Evolutionary conservation across 345 rosid species (phyloP).

Genomic region (Brassica nigra): DNA sequence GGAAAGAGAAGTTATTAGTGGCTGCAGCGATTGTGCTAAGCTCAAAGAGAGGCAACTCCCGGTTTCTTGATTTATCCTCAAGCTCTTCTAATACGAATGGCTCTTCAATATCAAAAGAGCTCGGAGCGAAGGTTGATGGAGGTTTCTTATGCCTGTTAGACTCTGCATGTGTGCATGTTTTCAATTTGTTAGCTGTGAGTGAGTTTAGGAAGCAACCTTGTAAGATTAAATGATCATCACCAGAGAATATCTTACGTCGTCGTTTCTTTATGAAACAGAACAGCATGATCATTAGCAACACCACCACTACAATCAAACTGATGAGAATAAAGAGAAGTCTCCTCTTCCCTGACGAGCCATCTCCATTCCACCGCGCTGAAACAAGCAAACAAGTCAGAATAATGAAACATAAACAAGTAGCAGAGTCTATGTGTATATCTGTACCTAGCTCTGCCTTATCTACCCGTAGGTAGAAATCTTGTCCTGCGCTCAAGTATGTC

Average conservation of each 20-base stretch:
- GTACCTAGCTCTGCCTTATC: slow-evolving; percentile 59
- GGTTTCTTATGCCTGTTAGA: slow-evolving; percentile 22
- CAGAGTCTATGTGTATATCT: background rate
- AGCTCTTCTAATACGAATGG: slow-evolving; percentile 39
- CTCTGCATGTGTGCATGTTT: slow-evolving; percentile 29
- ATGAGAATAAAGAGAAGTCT: slow-evolving; percentile 27
- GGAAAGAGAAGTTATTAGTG: slow-evolving; percentile 52
- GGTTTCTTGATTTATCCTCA: slow-evolving; percentile 37
- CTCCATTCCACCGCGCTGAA: slow-evolving; percentile 41
- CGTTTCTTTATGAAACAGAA: slow-evolving; percentile 38
- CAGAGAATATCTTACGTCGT: slow-evolving; percentile 36
- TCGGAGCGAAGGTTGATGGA: slow-evolving; percentile 11
- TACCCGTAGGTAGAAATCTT: slow-evolving; percentile 53
- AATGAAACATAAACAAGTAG: slow-evolving; percentile 17
- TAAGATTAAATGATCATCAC: background rate
- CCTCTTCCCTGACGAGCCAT: slow-evolving; percentile 37
- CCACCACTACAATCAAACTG: slow-evolving; percentile 14
- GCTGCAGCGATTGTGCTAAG: slow-evolving; percentile 50
- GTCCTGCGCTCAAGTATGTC: slow-evolving; percentile 45
- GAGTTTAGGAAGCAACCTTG: slow-evolving; percentile 10
- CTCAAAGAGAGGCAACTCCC: slow-evolving; percentile 58
- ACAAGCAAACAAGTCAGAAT: background rate
- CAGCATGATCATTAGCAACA: slow-evolving; percentile 21
- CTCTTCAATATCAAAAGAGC: slow-evolving; percentile 37
- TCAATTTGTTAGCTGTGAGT: slow-evolving; percentile 6